phyloP scores from a whole-genome alignment of 2,329 filamentous ascomycete species.

The Botrytis porri region DNA sequence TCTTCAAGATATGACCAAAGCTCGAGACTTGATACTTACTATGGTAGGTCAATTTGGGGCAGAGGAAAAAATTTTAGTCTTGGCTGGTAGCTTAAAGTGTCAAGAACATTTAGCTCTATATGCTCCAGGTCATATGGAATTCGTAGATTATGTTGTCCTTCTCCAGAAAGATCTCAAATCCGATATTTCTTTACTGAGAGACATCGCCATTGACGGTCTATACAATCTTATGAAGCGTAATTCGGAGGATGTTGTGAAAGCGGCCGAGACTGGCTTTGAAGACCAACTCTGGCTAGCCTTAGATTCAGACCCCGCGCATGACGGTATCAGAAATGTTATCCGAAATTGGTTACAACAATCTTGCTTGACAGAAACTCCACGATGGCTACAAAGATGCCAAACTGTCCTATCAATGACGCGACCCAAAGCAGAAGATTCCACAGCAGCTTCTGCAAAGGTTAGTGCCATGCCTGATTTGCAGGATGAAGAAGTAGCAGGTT shows the following conservation, averaged over 20 bases:
- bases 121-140: constrained; percentile 82
- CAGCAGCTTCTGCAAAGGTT: constrained; percentile 45
- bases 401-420: constrained; percentile 85
- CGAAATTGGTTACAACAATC: constrained; percentile 93
- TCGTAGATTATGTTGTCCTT: constrained; percentile 75
- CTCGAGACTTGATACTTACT: constrained; percentile 86
- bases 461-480: constrained; percentile 72
- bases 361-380: constrained; percentile 70
- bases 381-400: constrained; percentile 90
- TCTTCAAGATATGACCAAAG: constrained; percentile 86
- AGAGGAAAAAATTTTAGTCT: constrained; percentile 67
- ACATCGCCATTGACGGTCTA: constrained; percentile 81
- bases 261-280: constrained; percentile 75
- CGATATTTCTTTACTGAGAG: constrained; percentile 64
- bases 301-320: constrained; percentile 71
- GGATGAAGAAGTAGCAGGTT: constrained; percentile 95
- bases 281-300: constrained; percentile 89
- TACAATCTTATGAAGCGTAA: constrained; percentile 95
- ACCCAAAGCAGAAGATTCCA: constrained; percentile 55
- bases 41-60: constrained; percentile 79
- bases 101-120: constrained; percentile 91
- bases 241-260: constrained; percentile 74
- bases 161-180: constrained; percentile 77
- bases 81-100: constrained; percentile 76
- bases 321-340: constrained; percentile 81